Base-by-base conservation (phyloP, 805 yeast species). In the Saturnispora sanitii region DNA sequence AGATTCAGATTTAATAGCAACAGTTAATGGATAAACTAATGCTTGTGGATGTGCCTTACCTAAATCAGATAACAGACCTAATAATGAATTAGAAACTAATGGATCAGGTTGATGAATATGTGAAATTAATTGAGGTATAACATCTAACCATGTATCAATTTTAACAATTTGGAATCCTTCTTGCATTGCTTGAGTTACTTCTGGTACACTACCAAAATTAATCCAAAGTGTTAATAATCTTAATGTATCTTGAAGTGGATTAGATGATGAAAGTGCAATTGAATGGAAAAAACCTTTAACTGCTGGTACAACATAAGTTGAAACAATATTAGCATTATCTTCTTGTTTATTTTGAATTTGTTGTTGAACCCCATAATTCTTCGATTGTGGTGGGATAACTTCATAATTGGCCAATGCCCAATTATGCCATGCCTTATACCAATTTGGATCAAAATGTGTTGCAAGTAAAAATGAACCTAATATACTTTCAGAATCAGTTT, bases 401-500 rank as follows among this genome's bases (percentile, higher is more conserved):
- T 92, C 96, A 57, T 88, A 92, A 60, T 94, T 92, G 1, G 97
- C 96, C 55, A 94, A 67, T 0, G 98, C 98, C 99, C 99, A 92
- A 55, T 87, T 90, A 58, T 92, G 99, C 98, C 98, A 94, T 15
- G 97, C 98, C 56, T 94, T 92, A 55, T 92, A 92, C 96, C 98
- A 92, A 19, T 75, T 73, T 27, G 75, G 70, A 57, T 92, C 96
- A 60, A 92, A 90, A 57, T 88, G 96, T 0, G 98, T 90, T 0
- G 98, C 97, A 48, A 92, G 67, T 41, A 92, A 65, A 57, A 85
- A 92, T 0, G 96, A 87, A 11, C 96, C 95, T 44, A 92, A 64
- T 48, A 92, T 86, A 1, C 88, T 82, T 33, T 86, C 88, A 6
- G 66, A 59, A 43, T 73, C 75, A 46, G 79, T 82, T 8, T 77